Evolutionary conservation across 139 green algal genomes (phyloP), one percentile per base, ranked within the genome.

Genomic region (Chlorella sp.): DNA sequence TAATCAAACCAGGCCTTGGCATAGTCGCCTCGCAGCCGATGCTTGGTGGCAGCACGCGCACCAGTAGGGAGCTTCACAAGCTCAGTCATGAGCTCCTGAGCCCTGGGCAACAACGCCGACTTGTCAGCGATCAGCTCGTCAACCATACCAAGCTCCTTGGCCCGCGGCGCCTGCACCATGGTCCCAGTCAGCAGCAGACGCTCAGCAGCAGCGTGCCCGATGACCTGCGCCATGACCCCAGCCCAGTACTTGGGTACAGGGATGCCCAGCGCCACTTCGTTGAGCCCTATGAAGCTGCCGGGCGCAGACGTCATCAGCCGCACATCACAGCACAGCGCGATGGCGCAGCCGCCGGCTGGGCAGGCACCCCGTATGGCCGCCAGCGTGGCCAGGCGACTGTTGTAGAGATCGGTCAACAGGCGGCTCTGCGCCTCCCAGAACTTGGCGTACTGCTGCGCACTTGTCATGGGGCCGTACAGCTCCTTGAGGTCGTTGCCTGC

Each of bases 251-350:
- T 91, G 2, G 93, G 93, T 17, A 98, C 93, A 96, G 70, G 61
- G n/a, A 76, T 76, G 71, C 49, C 49, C 35, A 77, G 51, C 49
- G 71, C 67, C 49, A 90, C 86, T 73, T 95, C 92, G 74, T 96
- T 96, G 36, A 96, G 71, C 1, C 92, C 91, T 31, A 91, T 88
- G 22, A 49, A 61, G 6, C 87, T 87, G n/a, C n/a, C n/a, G n/a
- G n/a, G n/a, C 31, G 72, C 68, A 4, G 90, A 84, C 0, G 88
- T 93, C 82, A 96, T 95, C 17, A 97, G 49, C 27, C 91, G 85
- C 50, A 87, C 70, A 73, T 98, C 93, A 72, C 92, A 97, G 81
- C 90, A 95, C 69, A 98, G 67, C n/a, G 91, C 73, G 30, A 97
- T 87, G 27, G 82, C 83, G 84, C 93, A 97, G 22, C 93, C 93